Evolutionary conservation across 2,329 filamentous ascomycete genomes (phyloP), one percentile per base, ranked within the genome.

Genomic region (Xylariales sp.): DNA sequence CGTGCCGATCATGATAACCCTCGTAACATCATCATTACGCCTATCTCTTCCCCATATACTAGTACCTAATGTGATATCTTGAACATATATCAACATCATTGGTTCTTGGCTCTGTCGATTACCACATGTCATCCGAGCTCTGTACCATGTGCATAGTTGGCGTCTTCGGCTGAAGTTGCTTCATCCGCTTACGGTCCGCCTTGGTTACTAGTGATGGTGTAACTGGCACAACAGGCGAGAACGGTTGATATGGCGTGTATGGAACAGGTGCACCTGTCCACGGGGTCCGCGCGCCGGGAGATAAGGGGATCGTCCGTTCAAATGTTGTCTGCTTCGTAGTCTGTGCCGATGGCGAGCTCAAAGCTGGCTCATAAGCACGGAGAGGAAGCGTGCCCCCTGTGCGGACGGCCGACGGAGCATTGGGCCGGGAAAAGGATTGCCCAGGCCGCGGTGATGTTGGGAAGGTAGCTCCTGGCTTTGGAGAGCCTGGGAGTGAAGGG

Each of bases 231-330:
- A 92, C 83, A 1, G 92, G 91, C 6, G 90, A 91, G 76, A 90
- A 92, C 0, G 92, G 92, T 82, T 94, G 92, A 73, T 94, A 95
- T 0, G 92, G 91, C 63, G 87, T 89, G 78, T 94, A 94, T 1
- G 92, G 92, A 28, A 90, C 86, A 1, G 88, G 84, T 28, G 83
- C 84, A 4, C 86, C 88, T 1, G 86, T 89, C 77, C 83, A 87
- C 0, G 91, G 92, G 2, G 89, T 91, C 53, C 86, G 86, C 30
- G 88, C 82, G 0, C 86, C 87, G 0, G 80, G 80, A 2, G 89
- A 89, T 3, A 87, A 87, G 64, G 87, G 74, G 1, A 86, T 85
- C 0, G 80, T 81, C 39, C 89, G 82, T 74, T 90, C 88, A 69
- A 91, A 87, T 1, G 89, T 86, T 0, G 89, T 91, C 77, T 90